A percentile compares a stretch with the other conserved stretches of the same genome.
Conservation (phyloP, 257 asterid species). For the Cynanchum wilfordii region DNA sequence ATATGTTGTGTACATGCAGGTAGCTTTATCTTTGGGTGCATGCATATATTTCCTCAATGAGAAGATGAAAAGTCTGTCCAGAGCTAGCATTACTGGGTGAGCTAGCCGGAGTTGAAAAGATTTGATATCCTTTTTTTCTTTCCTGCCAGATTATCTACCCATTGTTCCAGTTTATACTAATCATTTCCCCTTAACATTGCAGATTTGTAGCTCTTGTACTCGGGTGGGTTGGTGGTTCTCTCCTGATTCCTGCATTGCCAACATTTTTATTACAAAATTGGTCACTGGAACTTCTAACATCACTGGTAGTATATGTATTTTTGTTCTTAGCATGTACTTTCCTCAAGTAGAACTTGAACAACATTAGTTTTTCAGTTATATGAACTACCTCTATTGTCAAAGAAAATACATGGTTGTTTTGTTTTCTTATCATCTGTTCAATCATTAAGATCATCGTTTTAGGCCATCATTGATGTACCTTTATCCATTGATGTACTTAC, state of each 20-base stretch:
- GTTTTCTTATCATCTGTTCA: not conserved
- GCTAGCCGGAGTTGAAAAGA: slow-evolving; percentile 19
- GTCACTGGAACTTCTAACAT: slow-evolving; percentile 86
- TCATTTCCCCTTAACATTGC: slow-evolving; percentile 20
- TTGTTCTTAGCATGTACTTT: slow-evolving; percentile 82
- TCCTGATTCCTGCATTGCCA: slow-evolving; percentile 65
- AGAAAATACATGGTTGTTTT: not conserved
- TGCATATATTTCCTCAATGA: slow-evolving; percentile 94
- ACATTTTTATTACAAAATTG: slow-evolving; percentile 71
- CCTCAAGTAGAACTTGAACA: slow-evolving; percentile 48
- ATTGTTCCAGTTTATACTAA: not conserved
- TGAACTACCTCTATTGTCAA: not conserved
- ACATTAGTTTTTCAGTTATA: not conserved
- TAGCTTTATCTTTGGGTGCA: slow-evolving; percentile 87
- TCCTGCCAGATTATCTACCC: not conserved
- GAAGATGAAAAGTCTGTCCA: slow-evolving; percentile 78
- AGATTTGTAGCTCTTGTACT: slow-evolving; percentile 79
- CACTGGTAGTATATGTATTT: slow-evolving; percentile 65
- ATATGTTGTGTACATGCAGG: slow-evolving; percentile 33
- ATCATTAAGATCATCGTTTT: not conserved
- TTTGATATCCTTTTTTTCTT: not conserved
- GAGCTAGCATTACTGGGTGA: slow-evolving; percentile 87
- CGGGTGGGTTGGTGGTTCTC: slow-evolving; percentile 84
- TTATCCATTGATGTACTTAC: not conserved
- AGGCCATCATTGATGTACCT: not conserved